Evolutionary conservation across 208 protist species (phyloP), one percentile per base, ranked within the genome.

Genomic region (Strigomonas oncopelti): DNA sequence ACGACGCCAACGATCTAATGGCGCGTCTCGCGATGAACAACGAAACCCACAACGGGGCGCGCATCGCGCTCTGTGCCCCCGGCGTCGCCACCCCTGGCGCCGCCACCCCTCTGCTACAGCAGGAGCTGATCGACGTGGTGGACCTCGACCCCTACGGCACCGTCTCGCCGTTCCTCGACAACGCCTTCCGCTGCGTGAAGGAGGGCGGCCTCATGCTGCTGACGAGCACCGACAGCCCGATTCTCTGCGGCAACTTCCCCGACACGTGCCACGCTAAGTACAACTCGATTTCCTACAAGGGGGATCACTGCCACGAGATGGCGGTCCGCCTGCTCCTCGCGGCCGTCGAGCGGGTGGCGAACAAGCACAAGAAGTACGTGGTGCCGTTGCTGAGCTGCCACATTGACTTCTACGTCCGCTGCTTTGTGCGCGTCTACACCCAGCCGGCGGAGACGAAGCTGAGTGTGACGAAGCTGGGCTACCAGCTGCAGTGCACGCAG

Each of bases 91-190:
- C n/a, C n/a, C n/a, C n/a, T n/a, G 48, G 46, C 5, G 27, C 57
- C 52, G 62, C 31, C 29, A 27, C 38, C 36, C 69, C 65, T 29
- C 64, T 98, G 68, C 81, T 98, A 48, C 74, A 97, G 69, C 76
- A 95, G 24, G 77, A 87, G 76, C 79, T 72, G 56, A 98, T 99
- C 83, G 94, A 99, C 71, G 96, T 99, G 25, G 88, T 99, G 18
- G 99, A 99, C 72, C 83, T 99, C 4, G 99, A 99, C 73, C 99
- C 99, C 5, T 99, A 99, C 79, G 98, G 98, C 51, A 91, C 98
- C 0, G 97, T 97, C 14, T 88, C 95, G 5, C 94, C 92, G 8
- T 99, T 99, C 72, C 77, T 99, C 16, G 98, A 99, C 59, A 83
- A 64, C 2, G 98, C 98, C 0, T 92, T 99, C 16, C 89, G 96